phyloP scores from a whole-genome alignment of 108 stramenopile species.

The Skeletonema costatum region DNA sequence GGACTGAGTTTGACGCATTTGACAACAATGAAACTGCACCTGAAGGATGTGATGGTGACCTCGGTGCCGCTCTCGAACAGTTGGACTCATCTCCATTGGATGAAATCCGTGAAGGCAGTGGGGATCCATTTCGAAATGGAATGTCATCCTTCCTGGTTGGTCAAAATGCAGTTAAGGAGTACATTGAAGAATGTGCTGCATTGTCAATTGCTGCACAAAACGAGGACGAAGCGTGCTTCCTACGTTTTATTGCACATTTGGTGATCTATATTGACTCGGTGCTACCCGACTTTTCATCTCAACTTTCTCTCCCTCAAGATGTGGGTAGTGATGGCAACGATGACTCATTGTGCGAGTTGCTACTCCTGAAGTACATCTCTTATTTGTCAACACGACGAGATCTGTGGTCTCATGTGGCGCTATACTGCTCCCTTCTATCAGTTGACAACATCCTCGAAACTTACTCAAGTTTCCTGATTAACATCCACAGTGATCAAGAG shows the following conservation, averaged over 20 bases:
- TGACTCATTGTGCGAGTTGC: constrained; percentile 21
- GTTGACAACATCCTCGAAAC: constrained; percentile 47
- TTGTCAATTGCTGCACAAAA: constrained; percentile 17
- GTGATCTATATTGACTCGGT: constrained; percentile 38
- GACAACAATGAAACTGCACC: background rate
- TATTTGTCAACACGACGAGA: constrained; percentile 21
- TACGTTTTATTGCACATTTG: constrained; percentile 45
- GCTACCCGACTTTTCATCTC: constrained; percentile 39
- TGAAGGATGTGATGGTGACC: constrained; percentile 22
- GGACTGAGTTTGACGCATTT: constrained; percentile 25
- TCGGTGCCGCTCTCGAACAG: constrained; percentile 30
- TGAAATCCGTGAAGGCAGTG: constrained; percentile 23
- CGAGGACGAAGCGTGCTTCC: constrained; percentile 26
- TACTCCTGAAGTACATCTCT: constrained; percentile 30
- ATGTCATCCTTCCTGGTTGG: constrained; percentile 69
- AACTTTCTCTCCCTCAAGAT: constrained; percentile 13
- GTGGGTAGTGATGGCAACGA: background rate
- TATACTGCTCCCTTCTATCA: constrained; percentile 74
- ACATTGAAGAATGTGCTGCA: constrained; percentile 33
- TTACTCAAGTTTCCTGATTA: constrained; percentile 56
- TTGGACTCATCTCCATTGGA: constrained; percentile 21
- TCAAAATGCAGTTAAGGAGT: constrained; percentile 47
- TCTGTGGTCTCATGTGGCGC: constrained; percentile 61
- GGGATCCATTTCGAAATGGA: constrained; percentile 44
- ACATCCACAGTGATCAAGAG: constrained; percentile 54